Base-by-base conservation (phyloP, 176 grass and related monocot species). In the Cenchrus americanus region DNA sequence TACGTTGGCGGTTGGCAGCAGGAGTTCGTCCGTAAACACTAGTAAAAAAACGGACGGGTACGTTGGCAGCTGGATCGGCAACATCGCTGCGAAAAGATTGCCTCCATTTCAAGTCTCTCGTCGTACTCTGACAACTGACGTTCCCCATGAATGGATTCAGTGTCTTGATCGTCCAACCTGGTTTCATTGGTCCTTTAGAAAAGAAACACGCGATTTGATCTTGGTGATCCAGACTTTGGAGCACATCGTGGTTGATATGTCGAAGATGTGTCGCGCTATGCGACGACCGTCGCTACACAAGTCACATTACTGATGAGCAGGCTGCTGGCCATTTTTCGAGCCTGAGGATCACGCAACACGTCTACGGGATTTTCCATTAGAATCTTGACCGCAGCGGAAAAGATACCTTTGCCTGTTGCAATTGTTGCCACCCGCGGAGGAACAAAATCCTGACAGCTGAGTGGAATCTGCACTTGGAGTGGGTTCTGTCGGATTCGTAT, bases 211-310 rank as follows among this genome's bases (percentile, higher is more conserved):
- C 19, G 43, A 74, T 74, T 78, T 60, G 74, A 76, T 63, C 42
- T 10, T 9, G 0, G 34, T 53, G 73, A 90, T 48, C 7, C 48
- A 30, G 55, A 66, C 59, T 53, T 42, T 30, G 37, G 69, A 9
- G 82, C 22, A 81, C 82, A 68, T 48, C 24, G 62, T 27, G 30
- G 50, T 62, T 60, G 53, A 42, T 81, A 32, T 52, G 42, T 67
- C 67, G 79, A 86, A 62, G 42, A 52, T 62, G 42, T 90, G 67
- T 60, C 80, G 50, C 73, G 5, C 73, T 74, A 79, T 67, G 74
- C 4, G 49, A 73, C 65, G 84, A 73, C 50, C 79, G 66, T 60
- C 79, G 51, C 81, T 51, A 50, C 40, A n/a, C 55, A 5, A 8
- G 66, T 78, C 66, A 58, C 79, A 40, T 77, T 71, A 72, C 24